Evolutionary conservation across 306 rosid genomes (phyloP).

Genomic region (Begonia masoniana): DNA sequence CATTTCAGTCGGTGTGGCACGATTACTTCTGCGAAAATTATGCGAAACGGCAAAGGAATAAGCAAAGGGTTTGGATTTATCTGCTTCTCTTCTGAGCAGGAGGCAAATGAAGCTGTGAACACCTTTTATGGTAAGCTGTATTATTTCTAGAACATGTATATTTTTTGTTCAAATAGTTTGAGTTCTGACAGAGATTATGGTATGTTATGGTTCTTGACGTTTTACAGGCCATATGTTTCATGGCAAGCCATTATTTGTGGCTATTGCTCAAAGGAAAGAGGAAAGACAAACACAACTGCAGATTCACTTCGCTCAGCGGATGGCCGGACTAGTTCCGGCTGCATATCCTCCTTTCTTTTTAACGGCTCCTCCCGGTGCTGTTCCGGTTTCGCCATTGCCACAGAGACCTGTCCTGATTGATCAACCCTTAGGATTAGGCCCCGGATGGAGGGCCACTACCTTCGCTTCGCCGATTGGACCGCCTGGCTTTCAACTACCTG

Average conservation of each 20-base stretch:
- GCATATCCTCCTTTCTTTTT: conserved; percentile 72
- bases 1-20: conserved; percentile 63
- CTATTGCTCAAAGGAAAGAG: conserved; percentile 83
- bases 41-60: conserved; percentile 65
- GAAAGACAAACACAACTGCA: conserved; percentile 70
- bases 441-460: conserved; percentile 58
- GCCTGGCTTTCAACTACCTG: conserved; percentile 39
- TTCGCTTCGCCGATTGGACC: conserved; percentile 43
- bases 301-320: conserved; percentile 47
- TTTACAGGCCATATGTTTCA: conserved; percentile 64
- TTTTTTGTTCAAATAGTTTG: background rate
- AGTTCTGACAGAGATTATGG: no score
- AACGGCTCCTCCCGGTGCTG: conserved; percentile 39
- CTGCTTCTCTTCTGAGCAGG: conserved; percentile 74
- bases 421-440: conserved; percentile 43
- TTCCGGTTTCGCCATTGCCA: conserved; percentile 31
- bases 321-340: conserved; percentile 42
- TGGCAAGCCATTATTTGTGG: conserved; percentile 70
- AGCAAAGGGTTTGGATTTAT: conserved; percentile 89
- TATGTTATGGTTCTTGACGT: background rate
- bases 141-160: no score
- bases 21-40: conserved; percentile 72
- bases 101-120: conserved; percentile 78
- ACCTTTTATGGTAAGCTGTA: conserved; percentile 52
- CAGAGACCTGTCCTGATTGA: conserved; percentile 45